Conservation (phyloP, 441 rosid genomes). For the Populus hybrid region DNA sequence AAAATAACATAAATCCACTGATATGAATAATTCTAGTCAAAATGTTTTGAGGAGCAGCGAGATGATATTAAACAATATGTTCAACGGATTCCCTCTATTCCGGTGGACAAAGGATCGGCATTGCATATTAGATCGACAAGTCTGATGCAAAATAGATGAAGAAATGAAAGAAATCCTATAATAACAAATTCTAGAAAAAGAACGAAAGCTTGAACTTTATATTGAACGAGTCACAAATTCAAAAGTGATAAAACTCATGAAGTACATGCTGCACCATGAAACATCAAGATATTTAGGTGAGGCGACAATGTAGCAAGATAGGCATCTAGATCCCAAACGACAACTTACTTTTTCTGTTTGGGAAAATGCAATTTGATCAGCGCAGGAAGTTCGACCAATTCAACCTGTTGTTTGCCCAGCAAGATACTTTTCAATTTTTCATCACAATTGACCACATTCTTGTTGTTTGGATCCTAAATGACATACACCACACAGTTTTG, state of each 20-base stretch:
- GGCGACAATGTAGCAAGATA: neutral
- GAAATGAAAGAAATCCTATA: neutral
- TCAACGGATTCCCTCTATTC: neutral
- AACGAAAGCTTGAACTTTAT: neutral
- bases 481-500: neutral
- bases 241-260: neutral
- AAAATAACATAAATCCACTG: neutral
- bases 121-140: neutral
- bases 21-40: neutral
- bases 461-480: slow-evolving; percentile 69
- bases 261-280: slow-evolving; percentile 3
- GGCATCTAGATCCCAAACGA: slow-evolving; percentile 11
- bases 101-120: neutral
- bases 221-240: neutral
- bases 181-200: neutral
- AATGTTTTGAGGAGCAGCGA: neutral
- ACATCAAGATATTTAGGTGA: neutral
- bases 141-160: neutral
- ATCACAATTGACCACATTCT: slow-evolving; percentile 78
- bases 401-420: slow-evolving; percentile 72
- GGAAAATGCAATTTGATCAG: slow-evolving; percentile 83
- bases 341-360: slow-evolving; percentile 50
- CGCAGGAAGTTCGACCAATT: slow-evolving; percentile 75
- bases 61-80: neutral
- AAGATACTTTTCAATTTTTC: slow-evolving; percentile 67